These are phyloP conservation scores for Cyclotella atomus DNA, from an alignment of 108 stramenopile genomes.

Conservation along the genomic window DNA sequence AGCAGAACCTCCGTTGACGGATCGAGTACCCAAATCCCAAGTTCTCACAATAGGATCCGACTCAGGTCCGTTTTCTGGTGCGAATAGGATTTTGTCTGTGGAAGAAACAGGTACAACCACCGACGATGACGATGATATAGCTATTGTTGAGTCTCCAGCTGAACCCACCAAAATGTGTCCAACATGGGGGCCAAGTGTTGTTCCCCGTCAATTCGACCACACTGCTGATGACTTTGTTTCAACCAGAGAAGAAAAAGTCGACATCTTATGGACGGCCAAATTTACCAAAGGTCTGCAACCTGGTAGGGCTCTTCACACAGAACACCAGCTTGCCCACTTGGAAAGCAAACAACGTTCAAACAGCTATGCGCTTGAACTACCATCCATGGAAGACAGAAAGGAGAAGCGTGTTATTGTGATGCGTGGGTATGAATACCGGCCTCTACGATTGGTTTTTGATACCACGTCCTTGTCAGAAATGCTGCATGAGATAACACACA, in stretches of 20 bases:
- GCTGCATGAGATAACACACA: slow-evolving; percentile 26
- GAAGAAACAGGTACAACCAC: neutral
- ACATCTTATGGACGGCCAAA: neutral
- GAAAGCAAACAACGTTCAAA: slow-evolving; percentile 11
- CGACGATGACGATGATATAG: neutral
- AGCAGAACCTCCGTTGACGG: too few relatives aligned
- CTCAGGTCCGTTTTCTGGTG: neutral
- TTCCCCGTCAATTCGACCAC: slow-evolving; percentile 25
- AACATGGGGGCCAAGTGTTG: slow-evolving; percentile 42
- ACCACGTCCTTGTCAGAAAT: slow-evolving; percentile 19
- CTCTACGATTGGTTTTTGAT: slow-evolving; percentile 28
- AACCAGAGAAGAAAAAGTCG: neutral
- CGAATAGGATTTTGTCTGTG: neutral
- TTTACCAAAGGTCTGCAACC: neutral
- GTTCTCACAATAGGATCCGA: too few relatives aligned
- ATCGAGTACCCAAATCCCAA: too few relatives aligned
- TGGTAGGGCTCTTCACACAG: slow-evolving; percentile 28
- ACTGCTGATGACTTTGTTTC: neutral
- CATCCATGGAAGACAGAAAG: slow-evolving; percentile 27
- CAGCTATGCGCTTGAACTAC: slow-evolving; percentile 7
- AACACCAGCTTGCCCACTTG: slow-evolving; percentile 35
- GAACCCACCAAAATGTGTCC: slow-evolving; percentile 32
- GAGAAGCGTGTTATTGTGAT: slow-evolving; percentile 21
- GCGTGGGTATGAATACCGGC: slow-evolving; percentile 12
- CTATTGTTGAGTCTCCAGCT: neutral